A percentile compares a stretch with the other conserved stretches of the same genome.
Evolutionary conservation across 345 rosid species (phyloP).

Genomic region (Barbarea vulgaris): DNA sequence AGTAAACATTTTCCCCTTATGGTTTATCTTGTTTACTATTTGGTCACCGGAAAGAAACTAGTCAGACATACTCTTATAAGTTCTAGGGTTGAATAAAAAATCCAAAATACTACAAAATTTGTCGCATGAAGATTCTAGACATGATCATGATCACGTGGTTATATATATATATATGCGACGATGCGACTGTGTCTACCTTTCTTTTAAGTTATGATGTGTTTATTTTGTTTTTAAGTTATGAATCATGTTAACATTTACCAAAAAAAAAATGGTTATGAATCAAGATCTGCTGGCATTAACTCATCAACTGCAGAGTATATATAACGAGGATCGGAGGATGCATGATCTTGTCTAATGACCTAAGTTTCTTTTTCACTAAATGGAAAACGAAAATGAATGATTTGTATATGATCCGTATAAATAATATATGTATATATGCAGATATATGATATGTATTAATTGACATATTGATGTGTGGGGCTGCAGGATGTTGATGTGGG

Average conservation of each 20-base stretch:
- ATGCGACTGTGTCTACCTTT: background rate
- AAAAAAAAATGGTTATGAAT: background rate
- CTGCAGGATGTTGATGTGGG: conserved; percentile 99
- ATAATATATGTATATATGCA: background rate
- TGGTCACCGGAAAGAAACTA: conserved; percentile 12
- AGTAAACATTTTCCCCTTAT: conserved; percentile 3
- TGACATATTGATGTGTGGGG: conserved; percentile 12
- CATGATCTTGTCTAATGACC: background rate
- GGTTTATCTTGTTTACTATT: background rate
- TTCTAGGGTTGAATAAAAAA: conserved; percentile 12
- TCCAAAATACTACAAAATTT: conserved; percentile 1
- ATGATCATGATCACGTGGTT: background rate
- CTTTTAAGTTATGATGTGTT: background rate
- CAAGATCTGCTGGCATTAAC: background rate
- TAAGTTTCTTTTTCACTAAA: background rate
- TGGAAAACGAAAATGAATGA: background rate
- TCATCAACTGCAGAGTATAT: background rate
- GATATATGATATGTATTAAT: background rate
- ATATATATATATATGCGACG: too few relatives aligned
- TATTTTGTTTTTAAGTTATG: background rate
- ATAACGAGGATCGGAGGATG: background rate
- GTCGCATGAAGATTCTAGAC: conserved; percentile 14
- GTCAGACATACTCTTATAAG: background rate
- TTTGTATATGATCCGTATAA: background rate
- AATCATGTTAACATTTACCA: too few relatives aligned